Evolutionary conservation across 352 stramenopile species (phyloP).

Genomic region (Aphanomyces astaci): DNA sequence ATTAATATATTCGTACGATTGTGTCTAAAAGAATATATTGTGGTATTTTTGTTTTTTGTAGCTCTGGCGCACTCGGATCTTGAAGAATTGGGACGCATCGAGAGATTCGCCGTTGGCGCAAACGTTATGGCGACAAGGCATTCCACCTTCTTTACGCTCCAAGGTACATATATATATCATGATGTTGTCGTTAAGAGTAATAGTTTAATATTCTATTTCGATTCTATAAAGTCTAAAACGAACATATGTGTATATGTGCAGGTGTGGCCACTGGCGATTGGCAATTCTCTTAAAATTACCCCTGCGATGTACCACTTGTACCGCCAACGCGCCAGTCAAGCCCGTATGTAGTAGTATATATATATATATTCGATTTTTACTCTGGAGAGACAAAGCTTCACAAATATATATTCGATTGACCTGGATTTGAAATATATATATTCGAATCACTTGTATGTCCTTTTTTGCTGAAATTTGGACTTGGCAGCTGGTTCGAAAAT

Average conservation of each 20-base stretch:
- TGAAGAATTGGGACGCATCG: conserved; percentile 69
- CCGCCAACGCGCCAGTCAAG: conserved; percentile 36
- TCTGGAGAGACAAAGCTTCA: too few species aligned
- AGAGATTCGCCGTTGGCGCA: conserved; percentile 66
- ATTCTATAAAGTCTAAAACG: too few species aligned
- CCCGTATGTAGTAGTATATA: conserved; percentile 10
- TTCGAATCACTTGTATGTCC: too few species aligned
- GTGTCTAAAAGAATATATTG: neutral
- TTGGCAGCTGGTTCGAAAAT: too few species aligned
- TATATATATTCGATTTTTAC: neutral
- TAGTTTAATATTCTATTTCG: too few species aligned
- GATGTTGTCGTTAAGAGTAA: too few species aligned
- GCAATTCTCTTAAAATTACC: conserved; percentile 79
- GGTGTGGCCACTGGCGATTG: conserved; percentile 79
- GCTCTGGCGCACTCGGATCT: conserved; percentile 66
- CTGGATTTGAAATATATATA: too few species aligned
- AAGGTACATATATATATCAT: too few species aligned
- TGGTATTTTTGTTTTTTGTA: conserved; percentile 1
- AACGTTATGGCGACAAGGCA: conserved; percentile 71
- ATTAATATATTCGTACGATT: too few species aligned
- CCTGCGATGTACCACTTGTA: conserved; percentile 84
- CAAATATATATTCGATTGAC: too few species aligned
- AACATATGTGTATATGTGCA: conserved; percentile 19
- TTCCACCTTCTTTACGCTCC: conserved; percentile 71
- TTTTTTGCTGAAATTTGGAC: too few species aligned